phyloP scores from a whole-genome alignment of 371 early-diverging fungal genomes.

The Nematocida displodere region DNA sequence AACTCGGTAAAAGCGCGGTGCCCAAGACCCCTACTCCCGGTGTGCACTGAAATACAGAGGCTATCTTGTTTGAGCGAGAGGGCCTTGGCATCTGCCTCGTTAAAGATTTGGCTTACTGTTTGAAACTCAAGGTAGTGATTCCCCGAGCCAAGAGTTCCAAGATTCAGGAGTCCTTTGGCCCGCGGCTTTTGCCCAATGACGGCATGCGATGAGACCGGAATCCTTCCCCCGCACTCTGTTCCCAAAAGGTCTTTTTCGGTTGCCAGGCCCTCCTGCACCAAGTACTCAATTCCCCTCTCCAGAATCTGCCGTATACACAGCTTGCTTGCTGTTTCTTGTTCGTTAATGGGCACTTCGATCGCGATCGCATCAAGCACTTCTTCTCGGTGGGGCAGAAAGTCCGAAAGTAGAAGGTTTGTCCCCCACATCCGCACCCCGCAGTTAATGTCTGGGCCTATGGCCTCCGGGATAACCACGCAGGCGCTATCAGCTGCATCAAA shows the following conservation, averaged over 20 bases:
- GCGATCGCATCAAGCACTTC: not conserved
- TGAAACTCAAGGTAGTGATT: conserved; percentile 66
- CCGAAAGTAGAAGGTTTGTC: conserved; percentile 25
- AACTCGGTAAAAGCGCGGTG: conserved; percentile 50
- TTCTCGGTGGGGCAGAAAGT: not conserved
- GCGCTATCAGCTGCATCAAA: conserved; percentile 48
- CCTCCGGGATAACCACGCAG: conserved; percentile 55
- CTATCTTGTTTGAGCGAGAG: conserved; percentile 53
- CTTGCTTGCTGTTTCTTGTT: not conserved
- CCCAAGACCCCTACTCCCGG: conserved; percentile 64
- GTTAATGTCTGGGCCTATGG: conserved; percentile 65
- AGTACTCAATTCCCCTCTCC: conserved; percentile 46
- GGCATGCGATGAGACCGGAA: conserved; percentile 37
- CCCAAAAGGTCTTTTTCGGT: conserved; percentile 33
- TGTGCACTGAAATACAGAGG: conserved; percentile 62
- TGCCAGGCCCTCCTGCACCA: conserved; percentile 28
- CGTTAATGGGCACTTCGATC: conserved; percentile 1
- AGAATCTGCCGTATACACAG: conserved; percentile 23
- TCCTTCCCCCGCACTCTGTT: conserved; percentile 58
- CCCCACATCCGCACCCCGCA: conserved; percentile 64
- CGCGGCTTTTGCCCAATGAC: conserved; percentile 56
- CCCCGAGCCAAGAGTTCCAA: conserved; percentile 64
- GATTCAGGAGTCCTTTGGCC: conserved; percentile 52
- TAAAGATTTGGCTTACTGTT: conserved; percentile 58
- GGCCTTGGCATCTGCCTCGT: conserved; percentile 37